A percentile compares a stretch with the other conserved stretches of the same genome.
Conservation (phyloP, 148 eudicot species). For the Talinum fruticosum region DNA sequence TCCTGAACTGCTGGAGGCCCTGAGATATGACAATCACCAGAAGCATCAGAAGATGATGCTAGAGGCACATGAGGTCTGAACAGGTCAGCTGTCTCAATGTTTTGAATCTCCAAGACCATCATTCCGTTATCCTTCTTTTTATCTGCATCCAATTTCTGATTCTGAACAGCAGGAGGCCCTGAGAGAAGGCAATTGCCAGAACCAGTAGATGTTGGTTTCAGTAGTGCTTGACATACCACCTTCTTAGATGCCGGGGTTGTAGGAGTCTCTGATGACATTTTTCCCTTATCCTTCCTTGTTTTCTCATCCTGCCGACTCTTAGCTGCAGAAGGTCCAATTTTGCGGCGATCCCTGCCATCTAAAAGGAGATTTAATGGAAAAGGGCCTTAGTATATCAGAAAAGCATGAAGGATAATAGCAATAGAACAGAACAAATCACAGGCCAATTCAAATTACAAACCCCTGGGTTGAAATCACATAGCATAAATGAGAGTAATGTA, state of each 20-base stretch:
- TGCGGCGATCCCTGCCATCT: conserved; percentile 11
- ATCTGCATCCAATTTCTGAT: conserved; percentile 8
- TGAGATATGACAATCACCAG: conserved; percentile 16
- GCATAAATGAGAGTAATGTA: background rate
- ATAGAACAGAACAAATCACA: background rate
- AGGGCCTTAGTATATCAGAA: background rate
- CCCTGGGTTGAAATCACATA: no score
- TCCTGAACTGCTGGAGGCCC: background rate
- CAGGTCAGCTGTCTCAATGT: background rate
- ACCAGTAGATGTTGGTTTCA: conserved; percentile 3
- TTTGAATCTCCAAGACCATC: conserved; percentile 8
- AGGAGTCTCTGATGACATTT: conserved; percentile 8
- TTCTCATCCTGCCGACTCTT: conserved; percentile 13
- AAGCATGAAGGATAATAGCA: background rate
- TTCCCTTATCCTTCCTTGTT: conserved; percentile 22
- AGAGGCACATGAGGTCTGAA: conserved; percentile 6
- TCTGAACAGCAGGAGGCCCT: conserved; percentile 4
- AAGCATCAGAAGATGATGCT: conserved; percentile 22
- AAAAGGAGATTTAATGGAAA: background rate
- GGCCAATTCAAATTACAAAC: background rate
- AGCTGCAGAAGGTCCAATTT: conserved; percentile 17
- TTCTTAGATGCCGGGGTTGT: conserved; percentile 4
- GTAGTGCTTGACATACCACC: conserved; percentile 2
- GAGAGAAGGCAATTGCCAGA: conserved; percentile 6
- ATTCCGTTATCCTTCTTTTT: conserved; percentile 11